Base-by-base conservation (phyloP, 176 grass and related monocot genomes). In the Cenchrus purpureus region DNA sequence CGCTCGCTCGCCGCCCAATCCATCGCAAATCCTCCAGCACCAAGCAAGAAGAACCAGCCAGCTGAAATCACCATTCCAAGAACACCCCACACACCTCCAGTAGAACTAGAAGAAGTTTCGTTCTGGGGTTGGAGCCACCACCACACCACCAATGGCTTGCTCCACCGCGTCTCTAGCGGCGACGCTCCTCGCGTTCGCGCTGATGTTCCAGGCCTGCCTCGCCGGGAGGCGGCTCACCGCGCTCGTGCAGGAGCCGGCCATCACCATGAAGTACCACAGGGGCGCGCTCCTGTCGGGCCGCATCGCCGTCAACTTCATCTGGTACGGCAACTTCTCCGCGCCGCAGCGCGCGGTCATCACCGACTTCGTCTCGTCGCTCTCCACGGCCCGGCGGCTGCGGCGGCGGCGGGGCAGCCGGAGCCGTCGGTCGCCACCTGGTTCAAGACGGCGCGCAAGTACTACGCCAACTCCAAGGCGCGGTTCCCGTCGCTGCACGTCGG, bases 261-360 rank as follows among this genome's bases (percentile, higher is more conserved):
- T 97, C 50, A 90, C 91, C 74, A 91, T 93, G 80, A 82, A 56
- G 29, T 95, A 97, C 92, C 95, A 95, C 91, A 95, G 93, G 83
- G 95, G 95, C 12, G 95, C 86, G 8, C 90, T 97, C 20, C 90
- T 95, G 25, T 64, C 86, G 0, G 95, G 95, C 56, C 86, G 53
- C 57, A 88, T 93, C 84, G 77, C 92, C 66, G 60, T 95, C 34
- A 92, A 91, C 74, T 83, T 97, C 82, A 71, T 95, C 50, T 95
- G 95, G 92, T 95, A 97, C 86, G 90, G 95, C 22, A 79, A 88
- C 74, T 97, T 97, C 92, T 79, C 90, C 16, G 78, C 91, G 4
- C 7, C 87, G 13, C 92, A 97, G 64, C 93, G 93, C 14, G 87
- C 92, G 20, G 79, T 88, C 11, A 49, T 97, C 54, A 83, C 91